Evolutionary conservation across 148 eudicot species (phyloP).

Genomic region (Arbutus unedo): DNA sequence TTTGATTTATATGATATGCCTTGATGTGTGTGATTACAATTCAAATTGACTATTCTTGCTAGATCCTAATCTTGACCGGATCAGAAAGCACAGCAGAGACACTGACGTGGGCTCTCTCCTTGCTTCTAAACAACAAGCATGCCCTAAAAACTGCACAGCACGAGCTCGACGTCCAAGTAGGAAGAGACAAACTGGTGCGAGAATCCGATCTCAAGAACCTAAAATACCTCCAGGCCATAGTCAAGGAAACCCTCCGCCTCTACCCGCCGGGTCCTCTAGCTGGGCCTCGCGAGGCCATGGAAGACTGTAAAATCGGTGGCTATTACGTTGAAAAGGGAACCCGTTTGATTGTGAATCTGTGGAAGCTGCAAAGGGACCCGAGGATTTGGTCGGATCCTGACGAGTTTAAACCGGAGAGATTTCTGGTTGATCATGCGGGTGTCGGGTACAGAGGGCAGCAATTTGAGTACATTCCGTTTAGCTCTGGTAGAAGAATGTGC

Average conservation of each 20-base stretch:
- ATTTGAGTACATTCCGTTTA: conserved; percentile 40
- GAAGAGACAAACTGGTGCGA: conserved; percentile 29
- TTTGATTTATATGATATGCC: not conserved
- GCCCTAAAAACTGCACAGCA: conserved; percentile 24
- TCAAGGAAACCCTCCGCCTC: conserved; percentile 42
- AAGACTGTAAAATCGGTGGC: conserved; percentile 28
- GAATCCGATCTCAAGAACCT: conserved; percentile 38
- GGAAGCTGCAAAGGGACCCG: conserved; percentile 43
- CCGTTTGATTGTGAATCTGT: conserved; percentile 34
- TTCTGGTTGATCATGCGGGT: conserved; percentile 18
- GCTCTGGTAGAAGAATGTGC: conserved; percentile 43
- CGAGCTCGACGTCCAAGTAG: conserved; percentile 34
- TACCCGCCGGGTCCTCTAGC: conserved; percentile 46
- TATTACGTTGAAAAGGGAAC: conserved; percentile 35
- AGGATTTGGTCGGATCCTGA: conserved; percentile 29
- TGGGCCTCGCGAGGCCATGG: conserved; percentile 34
- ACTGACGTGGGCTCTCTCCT: conserved; percentile 35
- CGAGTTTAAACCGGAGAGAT: conserved; percentile 39
- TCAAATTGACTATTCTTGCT: not conserved
- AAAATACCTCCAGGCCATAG: conserved; percentile 30
- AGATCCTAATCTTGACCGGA: conserved; percentile 34
- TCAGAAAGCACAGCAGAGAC: conserved; percentile 33
- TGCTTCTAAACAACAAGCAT: conserved; percentile 29
- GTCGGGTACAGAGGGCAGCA: conserved; percentile 28
- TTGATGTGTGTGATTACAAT: not conserved